Conservation (phyloP, 768 basidiomycete genomes). For the Ephemerocybe angulata region DNA sequence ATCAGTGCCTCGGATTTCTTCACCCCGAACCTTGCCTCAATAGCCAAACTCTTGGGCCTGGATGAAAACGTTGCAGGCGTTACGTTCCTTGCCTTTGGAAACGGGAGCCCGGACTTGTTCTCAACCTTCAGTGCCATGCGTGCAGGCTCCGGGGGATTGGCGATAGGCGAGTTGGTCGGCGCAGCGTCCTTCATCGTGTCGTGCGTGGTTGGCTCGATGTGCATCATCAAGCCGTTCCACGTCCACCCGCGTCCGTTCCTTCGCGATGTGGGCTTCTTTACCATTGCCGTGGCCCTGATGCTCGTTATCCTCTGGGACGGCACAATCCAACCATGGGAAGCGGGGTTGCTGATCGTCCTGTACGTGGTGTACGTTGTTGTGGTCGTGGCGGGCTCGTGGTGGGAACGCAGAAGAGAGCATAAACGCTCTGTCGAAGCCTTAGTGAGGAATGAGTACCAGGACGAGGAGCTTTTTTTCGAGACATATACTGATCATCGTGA, state of each 20-base stretch:
- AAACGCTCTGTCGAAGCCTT: conserved; percentile 45
- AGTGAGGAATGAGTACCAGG: conserved; percentile 54
- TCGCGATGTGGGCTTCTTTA: conserved; percentile 94
- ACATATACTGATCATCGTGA: conserved; percentile 66
- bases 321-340: conserved; percentile 67
- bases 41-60: conserved; percentile 79
- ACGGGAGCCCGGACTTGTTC: conserved; percentile 95
- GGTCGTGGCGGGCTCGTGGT: conserved; percentile 79
- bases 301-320: conserved; percentile 78
- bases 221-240: conserved; percentile 91
- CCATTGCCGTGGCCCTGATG: conserved; percentile 72
- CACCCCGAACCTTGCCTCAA: conserved; percentile 91
- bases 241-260: conserved; percentile 80
- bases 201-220: conserved; percentile 97
- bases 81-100: conserved; percentile 95
- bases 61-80: conserved; percentile 95
- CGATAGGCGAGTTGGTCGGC: conserved; percentile 92
- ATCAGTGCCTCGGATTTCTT: conserved; percentile 97
- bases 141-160: conserved; percentile 78
- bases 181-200: conserved; percentile 95
- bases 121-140: conserved; percentile 94
- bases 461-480: conserved; percentile 38
- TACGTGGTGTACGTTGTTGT: conserved; percentile 75
- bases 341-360: conserved; percentile 61
- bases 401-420: conserved; percentile 53